phyloP scores from a whole-genome alignment of 257 asterid genomes.

The Jacaranda copaia region DNA sequence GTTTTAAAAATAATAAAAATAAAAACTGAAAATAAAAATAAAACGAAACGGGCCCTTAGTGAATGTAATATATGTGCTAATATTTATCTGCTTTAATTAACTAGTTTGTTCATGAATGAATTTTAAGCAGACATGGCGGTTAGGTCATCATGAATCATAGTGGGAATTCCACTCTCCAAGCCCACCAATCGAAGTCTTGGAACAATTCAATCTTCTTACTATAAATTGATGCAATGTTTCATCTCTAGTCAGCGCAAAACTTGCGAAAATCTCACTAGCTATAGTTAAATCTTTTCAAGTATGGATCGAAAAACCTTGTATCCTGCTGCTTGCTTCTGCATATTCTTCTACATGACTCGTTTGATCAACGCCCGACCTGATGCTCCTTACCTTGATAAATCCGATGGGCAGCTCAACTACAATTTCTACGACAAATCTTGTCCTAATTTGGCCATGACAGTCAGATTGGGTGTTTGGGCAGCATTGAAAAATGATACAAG shows the following conservation, averaged over 20 bases:
- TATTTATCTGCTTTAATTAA: no score
- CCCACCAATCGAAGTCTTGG: slow-evolving; percentile 42
- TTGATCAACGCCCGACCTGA: slow-evolving; percentile 38
- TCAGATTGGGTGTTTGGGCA: slow-evolving; percentile 63
- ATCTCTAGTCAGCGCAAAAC: slow-evolving; percentile 26
- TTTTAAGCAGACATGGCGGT: slow-evolving; percentile 34
- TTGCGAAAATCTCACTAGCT: neutral
- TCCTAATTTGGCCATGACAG: slow-evolving; percentile 53
- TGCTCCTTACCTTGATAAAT: slow-evolving; percentile 37
- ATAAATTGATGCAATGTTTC: slow-evolving; percentile 48
- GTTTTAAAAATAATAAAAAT: no score
- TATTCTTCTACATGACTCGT: slow-evolving; percentile 24
- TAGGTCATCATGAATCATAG: slow-evolving; percentile 49
- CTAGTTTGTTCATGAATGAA: slow-evolving; percentile 26
- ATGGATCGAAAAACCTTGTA: slow-evolving; percentile 46
- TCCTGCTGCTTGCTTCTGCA: slow-evolving; percentile 28
- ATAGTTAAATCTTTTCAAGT: neutral
- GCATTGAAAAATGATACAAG: slow-evolving; percentile 63
- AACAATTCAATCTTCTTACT: slow-evolving; percentile 28
- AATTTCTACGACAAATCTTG: slow-evolving; percentile 67
- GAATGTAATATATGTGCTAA: no score
- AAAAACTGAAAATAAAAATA: no score
- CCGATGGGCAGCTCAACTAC: slow-evolving; percentile 45
- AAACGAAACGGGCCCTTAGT: no score
- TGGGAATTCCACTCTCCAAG: slow-evolving; percentile 64